A percentile compares a stretch with the other conserved stretches of the same genome.
Evolutionary conservation across 2,329 filamentous ascomycete species (phyloP).

Genomic region (Pseudogymnoascus sp.): DNA sequence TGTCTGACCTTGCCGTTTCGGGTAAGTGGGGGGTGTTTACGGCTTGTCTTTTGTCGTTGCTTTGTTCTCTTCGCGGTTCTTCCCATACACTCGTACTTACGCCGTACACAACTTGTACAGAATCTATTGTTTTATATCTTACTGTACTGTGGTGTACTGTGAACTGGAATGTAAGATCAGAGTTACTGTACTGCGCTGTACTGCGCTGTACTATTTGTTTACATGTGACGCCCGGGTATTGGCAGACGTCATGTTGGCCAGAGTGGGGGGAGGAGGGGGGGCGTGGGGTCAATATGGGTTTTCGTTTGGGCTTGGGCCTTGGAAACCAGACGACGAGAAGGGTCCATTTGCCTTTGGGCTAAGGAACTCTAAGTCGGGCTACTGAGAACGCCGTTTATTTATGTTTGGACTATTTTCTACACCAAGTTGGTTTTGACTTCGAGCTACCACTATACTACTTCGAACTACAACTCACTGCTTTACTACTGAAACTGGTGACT

Average conservation of each 20-base stretch:
- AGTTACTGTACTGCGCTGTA: no score
- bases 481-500: not conserved
- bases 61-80: not conserved
- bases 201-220: no score
- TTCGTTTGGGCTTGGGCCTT: constrained; percentile 5
- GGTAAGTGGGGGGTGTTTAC: constrained; percentile 5
- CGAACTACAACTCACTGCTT: not conserved
- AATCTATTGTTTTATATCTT: not conserved
- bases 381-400: constrained; percentile 1
- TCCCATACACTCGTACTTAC: not conserved
- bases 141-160: not conserved
- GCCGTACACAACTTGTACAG: not conserved
- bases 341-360: constrained; percentile 9
- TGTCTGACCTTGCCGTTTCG: not conserved
- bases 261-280: not conserved
- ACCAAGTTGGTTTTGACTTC: not conserved
- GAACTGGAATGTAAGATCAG: no score
- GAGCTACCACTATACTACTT: not conserved
- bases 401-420: not conserved
- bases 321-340: not conserved
- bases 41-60: not conserved
- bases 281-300: constrained; percentile 3
- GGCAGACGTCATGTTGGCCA: not conserved
- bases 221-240: not conserved
- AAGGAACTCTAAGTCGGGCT: not conserved